Evolutionary conservation across 2,329 filamentous ascomycete species (phyloP), one percentile per base, ranked within the genome.

Genomic region (Chalaropsis ovoidea): DNA sequence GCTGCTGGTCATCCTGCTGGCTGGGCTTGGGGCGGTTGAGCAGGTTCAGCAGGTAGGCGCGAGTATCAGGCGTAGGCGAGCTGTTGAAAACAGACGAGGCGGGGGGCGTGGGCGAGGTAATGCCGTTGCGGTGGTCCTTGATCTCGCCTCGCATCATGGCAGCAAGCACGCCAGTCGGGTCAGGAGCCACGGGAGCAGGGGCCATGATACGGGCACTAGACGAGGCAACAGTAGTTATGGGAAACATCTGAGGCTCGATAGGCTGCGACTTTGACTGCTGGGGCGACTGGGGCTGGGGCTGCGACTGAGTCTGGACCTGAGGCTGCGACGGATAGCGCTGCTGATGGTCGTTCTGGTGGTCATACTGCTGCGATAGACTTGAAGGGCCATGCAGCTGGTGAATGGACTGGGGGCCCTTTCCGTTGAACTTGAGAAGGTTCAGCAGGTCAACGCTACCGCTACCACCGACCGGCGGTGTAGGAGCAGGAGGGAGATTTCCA

Each of bases 41-140:
- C 67, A 97, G 80, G 71, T 90, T 88, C 68, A 97, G 84, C 61
- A 99, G 80, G 72, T 94, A 89, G 69, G 93, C 86, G 75, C 95
- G 89, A 3, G 91, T 89, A 74, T 90, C 87, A 60, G 84, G 81
- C 24, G 82, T 76, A 64, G 84, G 82, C 54, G 82, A 78, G 42
- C 77, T 77, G 31, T 78, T 75, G 69, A 75, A 78, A 76, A 81
- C 82, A 47, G 76, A 70, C 11, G 70, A 68, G 22, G 70, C 70
- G 6, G 71, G 68, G n/a, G 70, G 65, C 22, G 71, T 68, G 39
- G 69, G 67, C 60, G 70, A 68, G 11, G 66, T 67, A 22, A 67
- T 62, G 69, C 71, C 64, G 68, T 73, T 73, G 7, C 76, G 68
- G 66, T 76, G 75, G 7, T 69, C 67, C 47, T 67, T 66, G 54